These are phyloP conservation scores for Entomortierella lignicola DNA, from an alignment of 192 early-diverging fungal species.

Conservation along the genomic window DNA sequence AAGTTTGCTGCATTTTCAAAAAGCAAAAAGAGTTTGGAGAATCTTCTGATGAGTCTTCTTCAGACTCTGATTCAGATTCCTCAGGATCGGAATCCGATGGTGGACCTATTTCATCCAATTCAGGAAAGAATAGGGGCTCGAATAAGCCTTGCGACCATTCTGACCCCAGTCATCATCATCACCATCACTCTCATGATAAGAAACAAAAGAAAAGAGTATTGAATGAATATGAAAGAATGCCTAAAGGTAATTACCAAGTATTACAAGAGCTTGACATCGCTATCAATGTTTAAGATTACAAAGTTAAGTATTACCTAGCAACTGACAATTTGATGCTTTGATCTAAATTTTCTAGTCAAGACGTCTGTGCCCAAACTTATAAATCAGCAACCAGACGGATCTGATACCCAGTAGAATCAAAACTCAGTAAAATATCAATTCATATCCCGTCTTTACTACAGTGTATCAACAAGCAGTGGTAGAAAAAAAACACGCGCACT, in stretches of 20 bases:
- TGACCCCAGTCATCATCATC: conserved; percentile 31
- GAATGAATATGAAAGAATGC: conserved; percentile 46
- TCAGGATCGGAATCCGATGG: conserved; percentile 53
- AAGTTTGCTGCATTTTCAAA: conserved; percentile 81
- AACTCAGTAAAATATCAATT: too few species aligned
- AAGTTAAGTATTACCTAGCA: too few species aligned
- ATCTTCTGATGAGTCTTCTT: conserved; percentile 60
- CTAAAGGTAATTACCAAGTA: conserved; percentile 24
- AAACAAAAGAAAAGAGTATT: conserved; percentile 37
- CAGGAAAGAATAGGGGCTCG: conserved; percentile 3
- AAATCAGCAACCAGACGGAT: conserved; percentile 6
- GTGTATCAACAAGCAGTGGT: too few species aligned
- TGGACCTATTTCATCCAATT: conserved; percentile 13
- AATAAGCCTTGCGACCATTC: conserved; percentile 17
- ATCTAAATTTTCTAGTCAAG: conserved; percentile 7
- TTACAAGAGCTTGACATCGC: too few species aligned
- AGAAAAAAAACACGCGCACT: too few species aligned
- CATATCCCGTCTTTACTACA: too few species aligned
- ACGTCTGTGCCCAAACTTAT: conserved; percentile 4
- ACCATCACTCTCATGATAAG: conserved; percentile 17
- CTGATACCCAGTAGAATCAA: too few species aligned
- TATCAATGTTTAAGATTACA: too few species aligned
- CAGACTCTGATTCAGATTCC: conserved; percentile 51
- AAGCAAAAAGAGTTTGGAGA: conserved; percentile 65
- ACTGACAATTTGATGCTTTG: too few species aligned